Evolutionary conservation across 495 filamentous ascomycete genomes (phyloP).

Genomic region (Parathielavia appendiculata): DNA sequence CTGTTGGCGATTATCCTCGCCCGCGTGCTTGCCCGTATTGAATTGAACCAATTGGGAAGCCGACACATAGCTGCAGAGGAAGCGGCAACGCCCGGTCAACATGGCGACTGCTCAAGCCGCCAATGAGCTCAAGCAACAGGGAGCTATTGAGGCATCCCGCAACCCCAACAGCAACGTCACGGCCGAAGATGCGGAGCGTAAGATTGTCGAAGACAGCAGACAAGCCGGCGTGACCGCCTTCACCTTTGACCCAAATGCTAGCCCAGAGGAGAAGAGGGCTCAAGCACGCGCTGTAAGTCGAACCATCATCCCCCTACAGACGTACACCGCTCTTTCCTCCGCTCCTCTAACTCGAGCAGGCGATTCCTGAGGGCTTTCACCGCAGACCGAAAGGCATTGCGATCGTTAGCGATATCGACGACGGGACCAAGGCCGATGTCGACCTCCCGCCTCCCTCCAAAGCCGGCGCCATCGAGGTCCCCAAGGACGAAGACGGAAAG

Average conservation of each 20-base stretch:
- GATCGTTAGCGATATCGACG: slow-evolving; percentile 70
- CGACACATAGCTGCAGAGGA: slow-evolving; percentile 18
- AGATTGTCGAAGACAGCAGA: slow-evolving; percentile 67
- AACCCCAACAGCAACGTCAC: slow-evolving; percentile 64
- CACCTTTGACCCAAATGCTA: slow-evolving; percentile 83
- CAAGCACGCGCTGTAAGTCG: slow-evolving; percentile 68
- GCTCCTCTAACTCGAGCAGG: slow-evolving; percentile 24
- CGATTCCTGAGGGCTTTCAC: slow-evolving; percentile 54
- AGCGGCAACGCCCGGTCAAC: slow-evolving; percentile 14
- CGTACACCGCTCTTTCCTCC: not conserved
- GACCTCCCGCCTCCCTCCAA: slow-evolving; percentile 73
- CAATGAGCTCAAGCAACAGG: slow-evolving; percentile 71
- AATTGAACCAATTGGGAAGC: slow-evolving; percentile 23
- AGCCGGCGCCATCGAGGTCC: slow-evolving; percentile 51
- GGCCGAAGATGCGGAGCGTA: slow-evolving; percentile 63
- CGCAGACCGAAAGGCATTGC: slow-evolving; percentile 62
- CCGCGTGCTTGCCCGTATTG: not conserved
- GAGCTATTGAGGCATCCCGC: slow-evolving; percentile 62
- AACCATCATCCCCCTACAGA: not conserved
- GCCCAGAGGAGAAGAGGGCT: slow-evolving; percentile 74
- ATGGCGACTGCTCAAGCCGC: slow-evolving; percentile 40
- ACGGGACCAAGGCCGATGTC: slow-evolving; percentile 62
- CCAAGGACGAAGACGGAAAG: slow-evolving; percentile 43
- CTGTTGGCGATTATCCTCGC: not conserved
- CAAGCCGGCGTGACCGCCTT: slow-evolving; percentile 73